A percentile compares a stretch with the other conserved stretches of the same genome.
Evolutionary conservation across 2,329 filamentous ascomycete genomes (phyloP).

Genomic region (Pseudofabraea citricarpa): DNA sequence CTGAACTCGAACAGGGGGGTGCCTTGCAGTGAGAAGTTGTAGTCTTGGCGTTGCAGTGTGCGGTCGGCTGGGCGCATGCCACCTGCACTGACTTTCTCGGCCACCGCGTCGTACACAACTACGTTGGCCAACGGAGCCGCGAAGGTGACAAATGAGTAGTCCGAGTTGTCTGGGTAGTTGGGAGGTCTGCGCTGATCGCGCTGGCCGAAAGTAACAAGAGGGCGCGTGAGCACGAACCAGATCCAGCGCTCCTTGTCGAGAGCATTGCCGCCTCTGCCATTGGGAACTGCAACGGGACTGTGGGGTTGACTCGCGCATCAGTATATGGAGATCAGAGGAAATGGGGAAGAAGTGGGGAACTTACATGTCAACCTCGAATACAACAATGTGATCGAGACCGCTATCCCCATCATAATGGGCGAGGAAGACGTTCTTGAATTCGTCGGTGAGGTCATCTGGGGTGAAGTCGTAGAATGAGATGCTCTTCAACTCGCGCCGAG

Average conservation of each 20-base stretch:
- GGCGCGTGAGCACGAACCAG: constrained; percentile 20
- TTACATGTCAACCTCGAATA: constrained; percentile 24
- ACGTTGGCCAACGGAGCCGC: constrained; percentile 21
- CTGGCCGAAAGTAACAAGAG: constrained; percentile 8
- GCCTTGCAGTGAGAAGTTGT: constrained; percentile 23
- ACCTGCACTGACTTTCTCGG: constrained; percentile 8
- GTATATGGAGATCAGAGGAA: constrained; percentile 3
- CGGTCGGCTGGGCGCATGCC: too few species aligned
- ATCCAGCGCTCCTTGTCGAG: constrained; percentile 16
- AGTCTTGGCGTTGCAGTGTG: constrained; percentile 18
- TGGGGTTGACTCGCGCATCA: constrained; percentile 4
- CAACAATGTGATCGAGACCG: constrained; percentile 12
- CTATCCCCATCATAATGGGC: constrained; percentile 11
- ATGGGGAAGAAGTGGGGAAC: constrained; percentile 6
- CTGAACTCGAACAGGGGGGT: constrained; percentile 25
- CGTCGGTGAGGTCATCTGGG: constrained; percentile 13
- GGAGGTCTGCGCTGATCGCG: constrained; percentile 9
- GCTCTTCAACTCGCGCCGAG: constrained; percentile 15
- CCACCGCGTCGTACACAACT: constrained; percentile 10
- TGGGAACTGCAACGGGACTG: not conserved
- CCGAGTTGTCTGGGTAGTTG: constrained; percentile 16
- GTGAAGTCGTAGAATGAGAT: constrained; percentile 24
- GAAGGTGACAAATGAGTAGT: constrained; percentile 20
- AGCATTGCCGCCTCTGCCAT: not conserved
- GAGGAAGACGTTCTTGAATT: constrained; percentile 14